phyloP scores from a whole-genome alignment of 2,329 filamentous ascomycete species.

The Fusarium redolens region DNA sequence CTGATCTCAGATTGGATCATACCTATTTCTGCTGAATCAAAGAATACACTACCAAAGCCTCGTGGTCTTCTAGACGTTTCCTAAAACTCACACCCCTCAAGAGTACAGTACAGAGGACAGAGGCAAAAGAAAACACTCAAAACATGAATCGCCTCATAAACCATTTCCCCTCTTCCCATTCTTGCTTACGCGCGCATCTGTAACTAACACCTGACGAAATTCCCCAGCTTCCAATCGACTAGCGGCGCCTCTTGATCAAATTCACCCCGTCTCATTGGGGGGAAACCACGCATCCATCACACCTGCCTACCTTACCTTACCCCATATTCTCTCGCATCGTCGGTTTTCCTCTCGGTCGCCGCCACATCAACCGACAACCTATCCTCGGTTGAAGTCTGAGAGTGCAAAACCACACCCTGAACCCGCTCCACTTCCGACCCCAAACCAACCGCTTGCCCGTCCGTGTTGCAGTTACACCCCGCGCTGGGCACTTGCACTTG shows the following conservation, averaged over 20 bases:
- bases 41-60: neutral
- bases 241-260: constrained; percentile 45
- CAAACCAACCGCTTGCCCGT: constrained; percentile 30
- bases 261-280: constrained; percentile 44
- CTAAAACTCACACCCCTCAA: constrained; percentile 10
- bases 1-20: neutral
- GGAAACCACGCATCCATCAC: constrained; percentile 22
- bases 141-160: constrained; percentile 28
- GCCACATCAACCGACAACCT: constrained; percentile 42
- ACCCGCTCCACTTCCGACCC: constrained; percentile 28
- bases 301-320: constrained; percentile 8
- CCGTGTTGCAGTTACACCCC: constrained; percentile 19
- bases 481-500: constrained; percentile 27
- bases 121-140: constrained; percentile 14
- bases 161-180: constrained; percentile 18
- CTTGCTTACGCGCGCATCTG: constrained; percentile 18
- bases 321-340: constrained; percentile 41
- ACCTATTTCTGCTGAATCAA: neutral
- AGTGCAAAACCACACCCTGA: constrained; percentile 15
- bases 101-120: neutral
- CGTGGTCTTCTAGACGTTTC: neutral
- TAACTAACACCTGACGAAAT: constrained; percentile 28
- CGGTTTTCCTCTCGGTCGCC: constrained; percentile 45
- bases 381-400: constrained; percentile 40
- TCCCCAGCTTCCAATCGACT: constrained; percentile 39